A percentile compares a stretch with the other conserved stretches of the same genome.
Conservation (phyloP, 2,329 filamentous ascomycete species). For the Bipolaris gigantea region DNA sequence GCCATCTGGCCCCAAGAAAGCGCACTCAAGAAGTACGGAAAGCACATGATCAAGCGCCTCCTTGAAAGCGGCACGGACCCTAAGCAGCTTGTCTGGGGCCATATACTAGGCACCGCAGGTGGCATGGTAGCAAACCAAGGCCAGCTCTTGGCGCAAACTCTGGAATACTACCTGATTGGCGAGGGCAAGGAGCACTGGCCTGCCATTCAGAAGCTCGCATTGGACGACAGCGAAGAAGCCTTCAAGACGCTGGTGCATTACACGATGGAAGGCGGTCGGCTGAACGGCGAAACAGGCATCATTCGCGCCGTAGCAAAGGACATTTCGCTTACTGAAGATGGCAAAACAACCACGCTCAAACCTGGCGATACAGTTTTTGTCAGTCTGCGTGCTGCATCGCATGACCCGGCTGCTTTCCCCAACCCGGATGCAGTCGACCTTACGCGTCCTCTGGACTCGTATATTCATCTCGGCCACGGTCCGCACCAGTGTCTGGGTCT, state of each 20-base stretch:
- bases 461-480: slow-evolving; percentile 50
- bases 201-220: slow-evolving; percentile 53
- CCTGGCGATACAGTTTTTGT: slow-evolving; percentile 48
- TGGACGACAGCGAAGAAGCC: slow-evolving; percentile 46
- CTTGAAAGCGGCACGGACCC: slow-evolving; percentile 51
- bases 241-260: slow-evolving; percentile 56
- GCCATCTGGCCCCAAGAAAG: slow-evolving; percentile 45
- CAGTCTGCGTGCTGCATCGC: slow-evolving; percentile 48
- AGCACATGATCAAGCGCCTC: slow-evolving; percentile 59
- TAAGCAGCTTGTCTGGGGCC: slow-evolving; percentile 58
- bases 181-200: slow-evolving; percentile 53
- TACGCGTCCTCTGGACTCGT: slow-evolving; percentile 45
- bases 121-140: slow-evolving; percentile 59
- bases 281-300: slow-evolving; percentile 50
- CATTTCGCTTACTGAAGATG: slow-evolving; percentile 40
- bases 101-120: slow-evolving; percentile 61
- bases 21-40: slow-evolving; percentile 56
- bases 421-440: slow-evolving; percentile 47
- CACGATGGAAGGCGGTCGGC: slow-evolving; percentile 49
- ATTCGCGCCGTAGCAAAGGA: slow-evolving; percentile 42
- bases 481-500: slow-evolving; percentile 50
- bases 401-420: slow-evolving; percentile 47
- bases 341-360: slow-evolving; percentile 37
- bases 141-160: slow-evolving; percentile 59
- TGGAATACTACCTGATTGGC: slow-evolving; percentile 59